Conservation (phyloP, 2,329 filamentous ascomycete genomes). For the Fusarium buharicum region DNA sequence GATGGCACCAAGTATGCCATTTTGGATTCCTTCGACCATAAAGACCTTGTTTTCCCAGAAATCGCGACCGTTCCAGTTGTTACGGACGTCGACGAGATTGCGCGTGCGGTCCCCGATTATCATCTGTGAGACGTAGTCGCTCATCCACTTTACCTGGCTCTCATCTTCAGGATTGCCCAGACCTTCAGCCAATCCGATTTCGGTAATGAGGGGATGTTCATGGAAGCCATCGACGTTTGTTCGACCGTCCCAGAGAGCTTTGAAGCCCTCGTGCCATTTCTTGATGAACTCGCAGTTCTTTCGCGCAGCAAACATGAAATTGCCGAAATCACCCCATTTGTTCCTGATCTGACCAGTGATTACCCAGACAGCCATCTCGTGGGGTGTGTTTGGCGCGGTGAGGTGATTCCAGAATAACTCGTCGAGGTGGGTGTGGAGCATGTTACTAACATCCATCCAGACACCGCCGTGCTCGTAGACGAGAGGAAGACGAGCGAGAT, state of each 20-base stretch:
- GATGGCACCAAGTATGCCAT: constrained; percentile 49
- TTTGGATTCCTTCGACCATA: constrained; percentile 47
- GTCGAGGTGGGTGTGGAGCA: constrained; percentile 55
- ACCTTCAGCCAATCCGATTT: constrained; percentile 49
- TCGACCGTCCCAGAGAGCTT: constrained; percentile 49
- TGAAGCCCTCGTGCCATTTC: constrained; percentile 55
- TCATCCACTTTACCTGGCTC: constrained; percentile 45
- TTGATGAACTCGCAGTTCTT: constrained; percentile 56
- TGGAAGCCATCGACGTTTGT: constrained; percentile 51
- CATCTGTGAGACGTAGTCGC: constrained; percentile 53
- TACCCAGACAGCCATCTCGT: constrained; percentile 50
- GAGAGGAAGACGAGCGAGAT: constrained; percentile 57
- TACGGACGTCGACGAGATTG: constrained; percentile 47
- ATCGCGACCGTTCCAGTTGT: constrained; percentile 48
- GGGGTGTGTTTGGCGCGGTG: constrained; percentile 49
- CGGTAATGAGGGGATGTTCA: constrained; percentile 43
- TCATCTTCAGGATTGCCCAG: constrained; percentile 28
- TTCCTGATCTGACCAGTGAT: constrained; percentile 50
- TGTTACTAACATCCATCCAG: constrained; percentile 57
- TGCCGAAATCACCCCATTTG: constrained; percentile 51
- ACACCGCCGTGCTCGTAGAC: constrained; percentile 56
- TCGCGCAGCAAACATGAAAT: constrained; percentile 56
- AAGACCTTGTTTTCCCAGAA: constrained; percentile 49
- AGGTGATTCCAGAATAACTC: constrained; percentile 56
- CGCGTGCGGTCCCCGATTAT: constrained; percentile 49